Evolutionary conservation across 768 basidiomycete species (phyloP).

Genomic region (Myochromella boudieri): DNA sequence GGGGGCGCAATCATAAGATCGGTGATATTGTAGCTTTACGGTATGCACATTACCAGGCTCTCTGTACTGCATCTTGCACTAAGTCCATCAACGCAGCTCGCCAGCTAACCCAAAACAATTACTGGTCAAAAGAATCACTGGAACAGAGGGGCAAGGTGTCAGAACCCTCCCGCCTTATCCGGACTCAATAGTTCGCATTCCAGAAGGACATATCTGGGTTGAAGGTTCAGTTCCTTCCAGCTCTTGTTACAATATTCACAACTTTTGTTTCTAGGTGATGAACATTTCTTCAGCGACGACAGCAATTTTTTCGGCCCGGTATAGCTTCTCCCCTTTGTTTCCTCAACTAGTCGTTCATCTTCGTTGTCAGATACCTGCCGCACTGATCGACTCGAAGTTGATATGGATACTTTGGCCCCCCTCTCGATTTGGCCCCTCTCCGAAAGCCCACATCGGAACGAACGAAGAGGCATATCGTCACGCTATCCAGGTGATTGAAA

Average conservation of each 20-base stretch:
- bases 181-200: constrained; percentile 50
- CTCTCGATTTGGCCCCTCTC: constrained; percentile 39
- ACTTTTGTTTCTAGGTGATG: constrained; percentile 47
- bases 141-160: constrained; percentile 60
- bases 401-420: constrained; percentile 52
- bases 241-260: background rate
- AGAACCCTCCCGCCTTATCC: constrained; percentile 72
- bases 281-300: constrained; percentile 65
- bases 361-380: constrained; percentile 39
- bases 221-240: constrained; percentile 47
- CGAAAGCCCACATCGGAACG: constrained; percentile 8
- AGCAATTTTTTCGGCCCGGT: constrained; percentile 77
- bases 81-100: constrained; percentile 40
- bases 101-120: constrained; percentile 52
- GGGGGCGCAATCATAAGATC: constrained; percentile 36
- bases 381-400: constrained; percentile 51
- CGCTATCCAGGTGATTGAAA: constrained; percentile 37
- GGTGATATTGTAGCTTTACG: constrained; percentile 68
- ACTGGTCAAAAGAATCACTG: constrained; percentile 68
- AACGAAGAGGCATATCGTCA: constrained; percentile 24
- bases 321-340: constrained; percentile 19
- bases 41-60: constrained; percentile 31
- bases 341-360: background rate
- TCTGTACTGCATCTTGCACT: background rate
- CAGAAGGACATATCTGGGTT: constrained; percentile 70